These are phyloP conservation scores for Globisporangium takayamanum DNA, from an alignment of 352 stramenopile genomes.

Conservation along the genomic window DNA sequence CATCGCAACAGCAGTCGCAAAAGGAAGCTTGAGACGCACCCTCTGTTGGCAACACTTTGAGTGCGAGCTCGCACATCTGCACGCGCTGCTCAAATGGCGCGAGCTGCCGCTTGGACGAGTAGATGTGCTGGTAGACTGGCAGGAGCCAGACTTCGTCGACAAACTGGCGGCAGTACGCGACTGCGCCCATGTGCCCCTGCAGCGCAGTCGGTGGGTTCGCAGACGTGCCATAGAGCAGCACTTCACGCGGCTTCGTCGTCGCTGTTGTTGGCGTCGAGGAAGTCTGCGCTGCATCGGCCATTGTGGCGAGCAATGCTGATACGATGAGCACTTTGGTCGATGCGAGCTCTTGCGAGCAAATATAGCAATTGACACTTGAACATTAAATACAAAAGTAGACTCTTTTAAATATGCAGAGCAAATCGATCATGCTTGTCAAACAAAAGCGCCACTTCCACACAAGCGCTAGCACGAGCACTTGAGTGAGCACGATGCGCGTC, in stretches of 20 bases:
- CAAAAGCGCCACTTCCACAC: neutral
- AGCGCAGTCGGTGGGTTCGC: slow-evolving; percentile 75
- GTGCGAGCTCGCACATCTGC: slow-evolving; percentile 57
- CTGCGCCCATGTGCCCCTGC: slow-evolving; percentile 74
- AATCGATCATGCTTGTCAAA: neutral
- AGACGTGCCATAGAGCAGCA: slow-evolving; percentile 82
- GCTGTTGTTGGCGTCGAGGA: slow-evolving; percentile 1
- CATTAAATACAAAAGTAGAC: neutral
- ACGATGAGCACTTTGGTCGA: too few relatives aligned
- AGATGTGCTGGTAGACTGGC: slow-evolving; percentile 88
- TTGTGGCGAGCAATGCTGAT: neutral
- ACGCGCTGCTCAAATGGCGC: slow-evolving; percentile 70
- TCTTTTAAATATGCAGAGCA: neutral
- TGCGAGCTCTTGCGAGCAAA: too few relatives aligned
- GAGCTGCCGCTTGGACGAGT: slow-evolving; percentile 68
- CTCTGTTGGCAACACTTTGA: slow-evolving; percentile 25
- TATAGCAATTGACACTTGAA: too few relatives aligned
- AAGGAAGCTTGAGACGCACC: neutral
- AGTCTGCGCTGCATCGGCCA: neutral
- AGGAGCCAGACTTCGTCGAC: slow-evolving; percentile 89
- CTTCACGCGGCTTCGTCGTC: slow-evolving; percentile 17
- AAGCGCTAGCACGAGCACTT: neutral
- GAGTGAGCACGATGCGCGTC: slow-evolving; percentile 43
- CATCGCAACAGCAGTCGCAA: neutral
- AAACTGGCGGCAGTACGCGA: slow-evolving; percentile 45